Percentiles rank a stretch among this genome's conserved stretches.
Evolutionary conservation across 495 filamentous ascomycete species (phyloP).

Genomic region (Parathielavia hyrcaniae): DNA sequence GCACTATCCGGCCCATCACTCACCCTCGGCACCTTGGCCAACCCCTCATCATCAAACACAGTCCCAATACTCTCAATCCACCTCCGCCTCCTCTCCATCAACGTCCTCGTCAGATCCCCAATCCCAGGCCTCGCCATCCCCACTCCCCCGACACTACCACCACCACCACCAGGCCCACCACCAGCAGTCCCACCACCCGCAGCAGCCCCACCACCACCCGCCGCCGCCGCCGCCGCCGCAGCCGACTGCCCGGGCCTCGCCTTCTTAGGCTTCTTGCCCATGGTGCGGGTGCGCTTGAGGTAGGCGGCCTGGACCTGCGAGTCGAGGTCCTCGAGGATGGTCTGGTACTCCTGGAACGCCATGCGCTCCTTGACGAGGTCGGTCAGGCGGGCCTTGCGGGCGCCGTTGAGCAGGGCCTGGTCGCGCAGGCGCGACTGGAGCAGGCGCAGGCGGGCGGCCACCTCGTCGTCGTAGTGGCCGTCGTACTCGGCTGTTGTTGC

Average conservation of each 20-base stretch:
- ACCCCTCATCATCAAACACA: conserved; percentile 68
- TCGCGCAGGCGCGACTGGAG: conserved; percentile 77
- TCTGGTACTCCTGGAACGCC: conserved; percentile 91
- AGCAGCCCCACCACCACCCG: conserved; percentile 41
- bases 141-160: conserved; percentile 19
- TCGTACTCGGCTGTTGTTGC: conserved; percentile 60
- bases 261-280: conserved; percentile 91
- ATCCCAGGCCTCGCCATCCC: conserved; percentile 72
- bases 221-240: conserved; percentile 49
- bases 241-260: conserved; percentile 69
- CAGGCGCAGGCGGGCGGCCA: conserved; percentile 78
- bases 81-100: conserved; percentile 81
- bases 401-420: conserved; percentile 77
- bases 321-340: conserved; percentile 95
- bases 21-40: conserved; percentile 44
- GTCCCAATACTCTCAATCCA: conserved; percentile 86
- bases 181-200: conserved; percentile 33
- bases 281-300: conserved; percentile 88
- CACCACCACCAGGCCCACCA: background rate
- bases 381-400: conserved; percentile 75
- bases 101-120: conserved; percentile 76
- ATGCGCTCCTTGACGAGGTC: conserved; percentile 84
- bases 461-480: conserved; percentile 87
- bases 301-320: conserved; percentile 92
- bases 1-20: conserved; percentile 38